Evolutionary conservation across 2,329 filamentous ascomycete genomes (phyloP).

Genomic region (Exophiala viscosa): DNA sequence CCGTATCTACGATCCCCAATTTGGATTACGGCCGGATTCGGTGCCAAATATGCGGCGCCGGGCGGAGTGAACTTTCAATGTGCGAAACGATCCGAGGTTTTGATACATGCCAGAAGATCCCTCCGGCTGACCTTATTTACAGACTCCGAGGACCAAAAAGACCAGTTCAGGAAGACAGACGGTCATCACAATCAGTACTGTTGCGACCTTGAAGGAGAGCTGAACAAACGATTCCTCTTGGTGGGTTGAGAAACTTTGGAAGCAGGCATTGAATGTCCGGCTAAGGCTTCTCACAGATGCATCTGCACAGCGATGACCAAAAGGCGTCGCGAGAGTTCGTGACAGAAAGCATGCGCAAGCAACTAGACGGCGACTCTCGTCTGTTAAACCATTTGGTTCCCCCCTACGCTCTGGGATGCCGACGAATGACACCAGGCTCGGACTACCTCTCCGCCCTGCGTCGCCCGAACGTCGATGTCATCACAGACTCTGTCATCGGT

Average conservation of each 20-base stretch:
- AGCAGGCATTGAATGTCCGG: too few species aligned
- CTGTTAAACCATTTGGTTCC: constrained; percentile 48
- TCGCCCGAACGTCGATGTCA: constrained; percentile 38
- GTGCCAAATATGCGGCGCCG: constrained; percentile 21
- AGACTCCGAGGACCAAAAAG: constrained; percentile 24
- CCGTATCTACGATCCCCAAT: constrained; percentile 20
- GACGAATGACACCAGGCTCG: constrained; percentile 42
- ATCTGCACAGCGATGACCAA: constrained; percentile 18
- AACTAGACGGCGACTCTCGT: constrained; percentile 34
- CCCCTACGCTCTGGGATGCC: constrained; percentile 42
- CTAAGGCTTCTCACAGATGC: constrained; percentile 12
- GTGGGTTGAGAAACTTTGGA: too few species aligned
- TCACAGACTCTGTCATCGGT: constrained; percentile 37
- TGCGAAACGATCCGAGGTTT: too few species aligned
- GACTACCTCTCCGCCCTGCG: constrained; percentile 43
- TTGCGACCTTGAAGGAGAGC: constrained; percentile 47
- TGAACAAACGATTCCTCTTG: constrained; percentile 51
- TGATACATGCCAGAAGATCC: too few species aligned
- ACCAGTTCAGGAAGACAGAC: constrained; percentile 41
- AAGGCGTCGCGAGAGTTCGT: constrained; percentile 34
- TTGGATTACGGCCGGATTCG: constrained; percentile 27
- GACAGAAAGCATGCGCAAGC: constrained; percentile 20
- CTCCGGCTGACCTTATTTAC: neutral
- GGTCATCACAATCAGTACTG: constrained; percentile 43
- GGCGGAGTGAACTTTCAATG: constrained; percentile 23